Evolutionary conservation across 306 rosid genomes (phyloP), one percentile per base, ranked within the genome.

Genomic region (cucumber (Cucumis sativus)): DNA sequence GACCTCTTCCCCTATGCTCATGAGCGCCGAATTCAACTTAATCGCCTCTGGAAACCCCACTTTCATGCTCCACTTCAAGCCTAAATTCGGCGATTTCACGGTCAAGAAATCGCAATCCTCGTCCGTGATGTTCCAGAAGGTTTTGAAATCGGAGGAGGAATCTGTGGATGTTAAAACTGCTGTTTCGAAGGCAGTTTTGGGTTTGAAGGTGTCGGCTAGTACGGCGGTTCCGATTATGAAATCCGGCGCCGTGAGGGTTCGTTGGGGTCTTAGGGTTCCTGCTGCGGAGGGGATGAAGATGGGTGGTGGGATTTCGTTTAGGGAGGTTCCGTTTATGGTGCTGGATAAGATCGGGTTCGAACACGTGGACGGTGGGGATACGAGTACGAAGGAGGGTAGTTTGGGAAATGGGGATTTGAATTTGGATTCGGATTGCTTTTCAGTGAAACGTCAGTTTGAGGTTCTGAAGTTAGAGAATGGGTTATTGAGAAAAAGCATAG

Each of bases 311-410:
- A 43, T 90, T 47, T 81, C 88, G 60, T 84, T 88, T 30, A 89
- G 77, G 79, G 86, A 85, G 73, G 83, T 88, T 75, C 97, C 98
- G 73, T 88, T 90, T 71, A 77, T 95, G 80, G 30, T 28, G 30
- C 82, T 95, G 96, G 91, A 92, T 78, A 95, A 95, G 91, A 89
- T 95, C 64, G 96, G 96, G 43, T 74, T 95, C 63, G 98, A 95
- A 71, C 97, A 86, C 87, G 83, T 86, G 84, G 93, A 90, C 57
- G 82, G 80, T 6, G 72, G 56, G 1, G 92, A 80, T 55, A 80
- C 80, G 15, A 84, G 78, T 37, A 79, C 81, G 15, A 83, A 83
- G 82, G 73, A 23, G 25, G 67, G 84, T 18, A 78, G 6, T 66
- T 84, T 89, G 77, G 92, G 86, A 58, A 63, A 63, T 35, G 13